Evolutionary conservation across 2,329 filamentous ascomycete genomes (phyloP).

Genomic region (Colletotrichum magnum): DNA sequence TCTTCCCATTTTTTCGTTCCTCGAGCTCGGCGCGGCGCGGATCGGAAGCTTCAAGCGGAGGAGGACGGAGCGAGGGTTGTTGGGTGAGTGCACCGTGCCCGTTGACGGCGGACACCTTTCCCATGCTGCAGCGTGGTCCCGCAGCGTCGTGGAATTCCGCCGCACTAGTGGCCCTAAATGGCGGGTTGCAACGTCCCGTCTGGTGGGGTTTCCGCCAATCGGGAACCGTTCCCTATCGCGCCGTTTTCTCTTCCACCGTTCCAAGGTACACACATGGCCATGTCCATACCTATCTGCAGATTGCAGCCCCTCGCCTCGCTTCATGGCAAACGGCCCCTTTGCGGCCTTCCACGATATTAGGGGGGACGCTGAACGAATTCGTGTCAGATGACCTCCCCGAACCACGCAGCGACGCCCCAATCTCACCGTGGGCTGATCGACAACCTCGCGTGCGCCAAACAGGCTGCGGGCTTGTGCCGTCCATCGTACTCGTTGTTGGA

Average conservation of each 20-base stretch:
- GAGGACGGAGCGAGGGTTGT: neutral
- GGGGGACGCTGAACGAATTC: too few relatives aligned
- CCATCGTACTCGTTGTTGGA: neutral
- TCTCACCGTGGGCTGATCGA: neutral
- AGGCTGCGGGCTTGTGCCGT: neutral
- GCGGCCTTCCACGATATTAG: too few relatives aligned
- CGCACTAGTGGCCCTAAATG: constrained; percentile 19
- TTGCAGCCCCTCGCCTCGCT: too few relatives aligned
- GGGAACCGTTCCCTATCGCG: neutral
- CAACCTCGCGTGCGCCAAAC: neutral
- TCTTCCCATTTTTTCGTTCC: too few relatives aligned
- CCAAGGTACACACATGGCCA: too few relatives aligned
- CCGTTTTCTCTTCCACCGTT: too few relatives aligned
- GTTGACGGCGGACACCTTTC: neutral
- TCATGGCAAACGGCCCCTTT: neutral
- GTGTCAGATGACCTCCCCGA: too few relatives aligned
- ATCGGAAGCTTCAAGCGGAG: neutral
- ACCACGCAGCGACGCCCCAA: too few relatives aligned
- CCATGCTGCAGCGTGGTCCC: neutral
- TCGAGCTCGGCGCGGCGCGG: too few relatives aligned
- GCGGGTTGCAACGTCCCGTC: constrained; percentile 23
- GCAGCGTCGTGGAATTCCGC: constrained; percentile 32
- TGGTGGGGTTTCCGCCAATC: constrained; percentile 11
- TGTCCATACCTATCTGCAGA: too few relatives aligned
- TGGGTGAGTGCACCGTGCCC: neutral